Percentiles rank a stretch among this genome's conserved stretches.
Conservation (phyloP, 2,329 filamentous ascomycete species). For the Beauveria asiatica region DNA sequence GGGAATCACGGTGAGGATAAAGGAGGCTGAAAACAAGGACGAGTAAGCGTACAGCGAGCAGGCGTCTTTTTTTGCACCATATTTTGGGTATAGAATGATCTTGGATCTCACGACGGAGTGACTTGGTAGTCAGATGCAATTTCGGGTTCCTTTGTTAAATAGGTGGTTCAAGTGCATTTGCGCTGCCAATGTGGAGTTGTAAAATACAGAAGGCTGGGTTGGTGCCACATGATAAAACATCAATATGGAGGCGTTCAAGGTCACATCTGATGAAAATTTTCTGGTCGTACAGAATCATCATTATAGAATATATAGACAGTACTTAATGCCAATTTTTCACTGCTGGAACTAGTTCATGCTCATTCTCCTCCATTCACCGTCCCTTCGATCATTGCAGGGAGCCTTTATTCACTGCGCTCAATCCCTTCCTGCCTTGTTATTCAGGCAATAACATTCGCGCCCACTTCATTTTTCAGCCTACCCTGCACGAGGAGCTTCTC, state of each 20-base stretch:
- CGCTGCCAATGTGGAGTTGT: background rate
- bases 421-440: constrained; percentile 14
- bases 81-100: background rate
- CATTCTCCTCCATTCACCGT: too few species aligned
- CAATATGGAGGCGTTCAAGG: background rate
- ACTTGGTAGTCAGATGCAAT: background rate
- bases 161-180: background rate
- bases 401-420: background rate
- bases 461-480: background rate
- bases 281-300: too few species aligned
- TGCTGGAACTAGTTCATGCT: background rate
- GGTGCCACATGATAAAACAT: background rate
- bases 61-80: background rate
- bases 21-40: constrained; percentile 26
- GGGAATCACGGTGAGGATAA: constrained; percentile 34
- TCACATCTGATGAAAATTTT: too few species aligned
- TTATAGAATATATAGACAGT: background rate
- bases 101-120: background rate
- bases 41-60: constrained; percentile 21
- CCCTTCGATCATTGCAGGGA: background rate
- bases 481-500: constrained; percentile 13
- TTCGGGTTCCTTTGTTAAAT: background rate
- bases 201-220: background rate
- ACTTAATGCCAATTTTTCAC: background rate
- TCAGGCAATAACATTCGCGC: constrained; percentile 14